A percentile compares a stretch with the other conserved stretches of the same genome.
phyloP scores from a whole-genome alignment of 2,329 filamentous ascomycete genomes.

The Aspergillus niger region DNA sequence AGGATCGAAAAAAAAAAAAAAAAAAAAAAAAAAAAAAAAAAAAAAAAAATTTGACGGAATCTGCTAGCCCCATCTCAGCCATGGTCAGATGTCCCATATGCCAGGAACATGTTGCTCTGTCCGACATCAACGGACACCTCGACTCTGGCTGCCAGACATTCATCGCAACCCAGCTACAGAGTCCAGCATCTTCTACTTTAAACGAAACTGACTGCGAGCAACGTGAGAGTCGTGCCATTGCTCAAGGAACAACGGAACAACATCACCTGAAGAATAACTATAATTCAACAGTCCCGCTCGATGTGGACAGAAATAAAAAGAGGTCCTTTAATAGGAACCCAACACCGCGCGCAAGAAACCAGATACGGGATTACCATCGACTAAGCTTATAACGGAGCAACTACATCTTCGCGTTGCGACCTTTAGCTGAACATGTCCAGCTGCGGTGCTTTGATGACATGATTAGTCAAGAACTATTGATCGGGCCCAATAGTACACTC shows the following conservation, averaged over 20 bases:
- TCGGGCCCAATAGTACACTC: constrained; percentile 80
- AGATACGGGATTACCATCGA: constrained; percentile 23
- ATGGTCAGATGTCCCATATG: no score
- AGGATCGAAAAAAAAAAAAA: no score
- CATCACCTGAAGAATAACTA: no score
- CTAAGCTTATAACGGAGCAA: constrained; percentile 55
- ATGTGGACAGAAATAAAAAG: constrained; percentile 5
- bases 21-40: no score
- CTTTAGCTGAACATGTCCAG: constrained; percentile 91
- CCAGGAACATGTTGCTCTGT: no score
- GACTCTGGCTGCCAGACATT: constrained; percentile 77
- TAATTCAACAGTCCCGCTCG: no score
- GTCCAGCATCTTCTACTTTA: constrained; percentile 57
- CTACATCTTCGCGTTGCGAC: constrained; percentile 57
- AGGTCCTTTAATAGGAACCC: constrained; percentile 35
- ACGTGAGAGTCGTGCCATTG: no score
- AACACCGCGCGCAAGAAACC: constrained; percentile 28
- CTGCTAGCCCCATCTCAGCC: no score
- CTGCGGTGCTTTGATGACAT: constrained; percentile 82
- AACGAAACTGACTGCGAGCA: constrained; percentile 40
- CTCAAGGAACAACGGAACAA: no score
- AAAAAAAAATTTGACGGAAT: no score
- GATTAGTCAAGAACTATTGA: constrained; percentile 79
- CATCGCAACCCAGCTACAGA: constrained; percentile 56
- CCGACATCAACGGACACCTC: constrained; percentile 79